Evolutionary conservation across 2,329 filamentous ascomycete species (phyloP).

Genomic region (Cordyceps pruinosa): DNA sequence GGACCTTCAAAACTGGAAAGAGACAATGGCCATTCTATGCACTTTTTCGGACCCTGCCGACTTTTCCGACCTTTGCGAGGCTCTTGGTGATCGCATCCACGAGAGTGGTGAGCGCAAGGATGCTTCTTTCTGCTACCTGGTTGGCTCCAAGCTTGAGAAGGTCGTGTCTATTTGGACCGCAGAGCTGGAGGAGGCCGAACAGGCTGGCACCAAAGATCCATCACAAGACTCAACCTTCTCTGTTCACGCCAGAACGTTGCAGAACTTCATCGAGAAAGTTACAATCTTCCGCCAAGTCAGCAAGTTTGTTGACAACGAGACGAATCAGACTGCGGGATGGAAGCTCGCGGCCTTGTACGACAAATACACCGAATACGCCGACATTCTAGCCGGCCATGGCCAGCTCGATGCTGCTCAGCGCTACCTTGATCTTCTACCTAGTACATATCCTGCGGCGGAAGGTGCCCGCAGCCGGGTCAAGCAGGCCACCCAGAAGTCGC

Average conservation of each 20-base stretch:
- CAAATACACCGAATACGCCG: conserved; percentile 95
- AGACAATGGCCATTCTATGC: conserved; percentile 91
- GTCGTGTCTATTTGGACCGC: conserved; percentile 90
- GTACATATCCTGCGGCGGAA: conserved; percentile 78
- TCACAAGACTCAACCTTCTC: conserved; percentile 78
- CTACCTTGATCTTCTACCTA: conserved; percentile 82
- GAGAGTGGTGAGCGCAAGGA: conserved; percentile 76
- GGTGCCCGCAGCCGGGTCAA: conserved; percentile 78
- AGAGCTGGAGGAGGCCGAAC: conserved; percentile 79
- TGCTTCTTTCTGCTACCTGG: conserved; percentile 92
- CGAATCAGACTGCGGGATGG: conserved; percentile 68
- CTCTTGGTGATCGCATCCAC: conserved; percentile 81
- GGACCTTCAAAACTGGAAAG: conserved; percentile 89
- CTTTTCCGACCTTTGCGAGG: conserved; percentile 91
- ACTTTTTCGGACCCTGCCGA: conserved; percentile 88
- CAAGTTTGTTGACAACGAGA: conserved; percentile 79
- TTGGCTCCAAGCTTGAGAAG: conserved; percentile 95
- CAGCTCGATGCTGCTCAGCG: conserved; percentile 80
- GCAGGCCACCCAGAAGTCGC: conserved; percentile 61
- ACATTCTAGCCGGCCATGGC: conserved; percentile 86
- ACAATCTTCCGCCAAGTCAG: conserved; percentile 92
- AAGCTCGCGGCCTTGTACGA: conserved; percentile 83
- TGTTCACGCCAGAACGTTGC: conserved; percentile 78
- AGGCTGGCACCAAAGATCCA: conserved; percentile 58
- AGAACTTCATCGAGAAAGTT: conserved; percentile 96